Base-by-base conservation (phyloP, 192 early-diverging fungal species). In the Coemansia sp. region DNA sequence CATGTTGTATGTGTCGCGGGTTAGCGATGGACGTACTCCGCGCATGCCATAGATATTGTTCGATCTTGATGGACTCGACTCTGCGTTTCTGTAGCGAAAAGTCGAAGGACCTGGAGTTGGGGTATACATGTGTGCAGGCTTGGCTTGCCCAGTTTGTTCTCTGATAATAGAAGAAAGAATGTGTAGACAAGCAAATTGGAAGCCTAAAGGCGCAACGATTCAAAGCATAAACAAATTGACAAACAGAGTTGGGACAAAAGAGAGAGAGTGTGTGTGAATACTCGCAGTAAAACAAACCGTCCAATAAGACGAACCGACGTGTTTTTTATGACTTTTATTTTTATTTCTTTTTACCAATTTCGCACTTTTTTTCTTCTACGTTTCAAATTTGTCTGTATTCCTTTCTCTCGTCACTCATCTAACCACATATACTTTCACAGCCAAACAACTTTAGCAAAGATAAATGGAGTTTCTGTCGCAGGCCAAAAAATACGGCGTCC, bases 391-490 rank as follows among this genome's bases (percentile, higher is more conserved):
- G 35, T 43, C 46, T 36, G n/a, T 36, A 30, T 21, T 14, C 53
- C 46, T 23, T 63, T 57, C 15, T 61, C 36, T 21, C 12, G 24
- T 53, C 53, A 48, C 12, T 52, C 26, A 16, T 16, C 36, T 45
- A 53, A 26, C 57, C 35, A 59, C 11, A 59, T 15, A 30, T 14
- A 59, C n/a, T 38, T 35, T 34, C 36, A 62, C 51, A 49, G 6
- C 44, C n/a, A 21, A 51, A 58, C 36, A 70, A 12, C 26, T 34
- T 43, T 20, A 44, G 66, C 41, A 53, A 34, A 15, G n/a, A 57
- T 3, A 33, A 52, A 83, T 83, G 80, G 80, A 83, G n/a, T 67
- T 83, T 21, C 41, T 83, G 43, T 66, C 58, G 51, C 71, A 74
- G 20, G 71, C 71, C 14, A 77, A 74, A 60, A 76, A 74, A 55